These are phyloP conservation scores for Elsinoe australis DNA, from an alignment of 2,329 filamentous ascomycete species.

Conservation along the genomic window DNA sequence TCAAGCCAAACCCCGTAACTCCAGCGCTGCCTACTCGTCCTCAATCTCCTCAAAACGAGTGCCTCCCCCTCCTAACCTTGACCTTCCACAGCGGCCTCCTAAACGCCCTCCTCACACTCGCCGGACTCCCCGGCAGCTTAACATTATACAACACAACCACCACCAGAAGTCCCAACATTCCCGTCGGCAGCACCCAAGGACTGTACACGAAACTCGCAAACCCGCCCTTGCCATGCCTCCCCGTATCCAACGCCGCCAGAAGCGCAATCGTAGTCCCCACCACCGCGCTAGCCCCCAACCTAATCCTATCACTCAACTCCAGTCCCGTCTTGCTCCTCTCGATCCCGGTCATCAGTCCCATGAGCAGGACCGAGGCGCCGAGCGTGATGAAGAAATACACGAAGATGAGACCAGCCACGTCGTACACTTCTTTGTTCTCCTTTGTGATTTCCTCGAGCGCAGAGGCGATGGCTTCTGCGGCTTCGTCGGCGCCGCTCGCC, in stretches of 20 bases:
- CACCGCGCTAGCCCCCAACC: slow-evolving; percentile 24
- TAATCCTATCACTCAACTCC: slow-evolving; percentile 23
- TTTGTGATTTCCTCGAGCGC: slow-evolving; percentile 7
- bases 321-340: slow-evolving; percentile 22
- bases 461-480: background rate
- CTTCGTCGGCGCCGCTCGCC: too few relatives aligned
- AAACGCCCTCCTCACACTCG: slow-evolving; percentile 5
- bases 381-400: slow-evolving; percentile 27
- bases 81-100: slow-evolving; percentile 1
- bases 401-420: slow-evolving; percentile 26
- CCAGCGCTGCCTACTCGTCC: too few relatives aligned
- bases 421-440: slow-evolving; percentile 1
- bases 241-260: slow-evolving; percentile 20
- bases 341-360: slow-evolving; percentile 26
- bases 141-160: slow-evolving; percentile 24
- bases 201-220: slow-evolving; percentile 23
- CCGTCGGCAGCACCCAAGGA: slow-evolving; percentile 29
- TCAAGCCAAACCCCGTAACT: too few relatives aligned
- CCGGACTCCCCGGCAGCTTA: slow-evolving; percentile 7
- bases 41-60: slow-evolving; percentile 3
- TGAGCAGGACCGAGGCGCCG: slow-evolving; percentile 26
- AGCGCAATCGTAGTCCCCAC: slow-evolving; percentile 26
- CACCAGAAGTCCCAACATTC: slow-evolving; percentile 26
- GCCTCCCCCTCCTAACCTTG: background rate
- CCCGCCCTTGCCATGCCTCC: slow-evolving; percentile 20